Conservation (phyloP, 2,329 filamentous ascomycete genomes). For the Colletotrichum caudatum region DNA sequence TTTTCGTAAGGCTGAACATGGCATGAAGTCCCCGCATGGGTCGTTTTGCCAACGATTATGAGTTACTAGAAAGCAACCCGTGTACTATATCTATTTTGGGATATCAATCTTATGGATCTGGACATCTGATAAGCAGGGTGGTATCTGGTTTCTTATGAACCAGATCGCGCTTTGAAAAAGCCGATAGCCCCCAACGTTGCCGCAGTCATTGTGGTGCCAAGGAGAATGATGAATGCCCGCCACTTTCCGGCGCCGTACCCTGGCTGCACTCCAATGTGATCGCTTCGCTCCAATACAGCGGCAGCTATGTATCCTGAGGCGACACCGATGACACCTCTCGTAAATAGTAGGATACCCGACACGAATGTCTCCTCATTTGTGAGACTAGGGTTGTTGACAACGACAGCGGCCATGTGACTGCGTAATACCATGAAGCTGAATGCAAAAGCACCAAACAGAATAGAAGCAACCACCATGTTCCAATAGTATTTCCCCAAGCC, state of each 20-base stretch:
- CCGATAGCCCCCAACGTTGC: conserved; percentile 17
- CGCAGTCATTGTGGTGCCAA: conserved; percentile 9
- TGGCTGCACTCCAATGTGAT: conserved; percentile 12
- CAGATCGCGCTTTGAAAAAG: not conserved
- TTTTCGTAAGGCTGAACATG: too few relatives aligned
- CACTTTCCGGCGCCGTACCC: conserved; percentile 23
- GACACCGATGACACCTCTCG: conserved; percentile 23
- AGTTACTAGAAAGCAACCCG: too few relatives aligned
- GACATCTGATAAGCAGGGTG: not conserved
- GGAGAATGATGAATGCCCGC: conserved; percentile 15
- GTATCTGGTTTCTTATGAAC: not conserved
- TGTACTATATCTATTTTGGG: not conserved
- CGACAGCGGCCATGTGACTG: conserved; percentile 26
- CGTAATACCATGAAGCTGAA: conserved; percentile 28
- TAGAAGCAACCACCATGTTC: conserved; percentile 18
- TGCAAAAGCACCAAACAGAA: conserved; percentile 28
- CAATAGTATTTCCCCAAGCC: conserved; percentile 22
- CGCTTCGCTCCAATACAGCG: conserved; percentile 14
- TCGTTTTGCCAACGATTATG: too few relatives aligned
- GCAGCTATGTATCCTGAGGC: conserved; percentile 27
- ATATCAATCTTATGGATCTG: not conserved
- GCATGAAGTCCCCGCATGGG: too few relatives aligned
- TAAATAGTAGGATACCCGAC: conserved; percentile 7
- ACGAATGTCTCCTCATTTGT: conserved; percentile 16
- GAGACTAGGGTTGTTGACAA: not conserved